These are phyloP conservation scores for Pseudocercospora macadamiae DNA, from an alignment of 2,329 filamentous ascomycete genomes.

Conservation along the genomic window DNA sequence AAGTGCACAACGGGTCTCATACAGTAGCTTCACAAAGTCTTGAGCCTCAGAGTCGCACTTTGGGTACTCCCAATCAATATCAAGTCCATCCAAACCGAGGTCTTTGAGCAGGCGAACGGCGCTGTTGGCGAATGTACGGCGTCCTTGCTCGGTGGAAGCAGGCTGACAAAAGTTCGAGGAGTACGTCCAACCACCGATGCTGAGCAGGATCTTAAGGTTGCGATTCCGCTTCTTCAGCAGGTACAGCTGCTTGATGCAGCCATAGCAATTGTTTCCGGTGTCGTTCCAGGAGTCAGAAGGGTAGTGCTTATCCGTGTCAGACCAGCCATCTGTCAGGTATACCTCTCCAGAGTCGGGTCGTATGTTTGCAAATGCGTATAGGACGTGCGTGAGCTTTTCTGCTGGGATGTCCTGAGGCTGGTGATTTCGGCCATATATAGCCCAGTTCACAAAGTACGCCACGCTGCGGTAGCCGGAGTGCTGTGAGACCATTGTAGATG, in stretches of 20 bases:
- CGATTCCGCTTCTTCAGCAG: constrained; percentile 76
- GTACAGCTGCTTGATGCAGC: constrained; percentile 76
- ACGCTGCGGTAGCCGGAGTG: constrained; percentile 36
- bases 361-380: constrained; percentile 91
- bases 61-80: constrained; percentile 56
- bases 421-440: constrained; percentile 61
- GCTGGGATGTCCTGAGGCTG: constrained; percentile 81
- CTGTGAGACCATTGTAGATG: constrained; percentile 19
- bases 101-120: constrained; percentile 77
- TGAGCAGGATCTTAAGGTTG: constrained; percentile 77
- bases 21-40: constrained; percentile 46
- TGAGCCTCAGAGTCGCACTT: constrained; percentile 43
- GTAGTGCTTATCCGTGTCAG: constrained; percentile 72
- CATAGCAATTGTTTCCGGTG: constrained; percentile 71
- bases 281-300: constrained; percentile 67
- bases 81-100: constrained; percentile 67
- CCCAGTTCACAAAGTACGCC: constrained; percentile 42
- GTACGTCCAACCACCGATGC: constrained; percentile 81
- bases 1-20: constrained; percentile 42
- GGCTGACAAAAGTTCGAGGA: constrained; percentile 76
- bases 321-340: constrained; percentile 68
- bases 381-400: constrained; percentile 81
- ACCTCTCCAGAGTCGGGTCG: constrained; percentile 79
- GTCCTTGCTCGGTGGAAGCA: constrained; percentile 63
- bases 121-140: constrained; percentile 68